These are phyloP conservation scores for Scleroderma citrinum DNA, from an alignment of 768 basidiomycete species.

Conservation along the genomic window DNA sequence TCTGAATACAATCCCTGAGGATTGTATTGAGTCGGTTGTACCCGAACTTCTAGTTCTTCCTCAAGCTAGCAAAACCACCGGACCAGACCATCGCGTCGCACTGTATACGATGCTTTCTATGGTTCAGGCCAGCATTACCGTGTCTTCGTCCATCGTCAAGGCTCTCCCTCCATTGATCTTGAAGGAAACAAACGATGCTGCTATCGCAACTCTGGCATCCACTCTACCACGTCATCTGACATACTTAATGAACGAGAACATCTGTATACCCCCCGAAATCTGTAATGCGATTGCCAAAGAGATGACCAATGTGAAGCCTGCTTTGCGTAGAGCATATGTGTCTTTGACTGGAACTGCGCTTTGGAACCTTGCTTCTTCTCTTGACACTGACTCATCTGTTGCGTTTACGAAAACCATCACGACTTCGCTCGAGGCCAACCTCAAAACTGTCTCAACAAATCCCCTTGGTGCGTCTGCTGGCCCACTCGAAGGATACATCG, in stretches of 20 bases:
- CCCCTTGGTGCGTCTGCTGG: constrained; percentile 55
- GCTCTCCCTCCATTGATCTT: constrained; percentile 39
- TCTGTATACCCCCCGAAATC: constrained; percentile 39
- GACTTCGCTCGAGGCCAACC: constrained; percentile 58
- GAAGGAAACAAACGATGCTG: constrained; percentile 78
- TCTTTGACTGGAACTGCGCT: constrained; percentile 56
- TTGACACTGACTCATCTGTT: constrained; percentile 37
- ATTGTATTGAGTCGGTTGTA: constrained; percentile 41
- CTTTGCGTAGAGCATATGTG: constrained; percentile 55
- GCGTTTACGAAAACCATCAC: constrained; percentile 50
- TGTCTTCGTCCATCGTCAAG: constrained; percentile 41
- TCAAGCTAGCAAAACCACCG: constrained; percentile 78
- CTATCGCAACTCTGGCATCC: constrained; percentile 46
- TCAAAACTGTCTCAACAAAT: constrained; percentile 62
- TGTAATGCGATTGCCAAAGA: constrained; percentile 58
- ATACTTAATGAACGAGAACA: constrained; percentile 41
- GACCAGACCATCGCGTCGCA: constrained; percentile 77
- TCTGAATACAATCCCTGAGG: constrained; percentile 27
- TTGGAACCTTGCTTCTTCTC: constrained; percentile 37
- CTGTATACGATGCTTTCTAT: constrained; percentile 73
- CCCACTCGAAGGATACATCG: constrained; percentile 82
- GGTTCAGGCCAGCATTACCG: constrained; percentile 41
- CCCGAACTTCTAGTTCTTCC: constrained; percentile 70
- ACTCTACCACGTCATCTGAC: constrained; percentile 57
- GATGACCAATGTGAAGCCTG: constrained; percentile 60